phyloP scores from a whole-genome alignment of 2,329 filamentous ascomycete genomes.

The Aspergillus sp. region DNA sequence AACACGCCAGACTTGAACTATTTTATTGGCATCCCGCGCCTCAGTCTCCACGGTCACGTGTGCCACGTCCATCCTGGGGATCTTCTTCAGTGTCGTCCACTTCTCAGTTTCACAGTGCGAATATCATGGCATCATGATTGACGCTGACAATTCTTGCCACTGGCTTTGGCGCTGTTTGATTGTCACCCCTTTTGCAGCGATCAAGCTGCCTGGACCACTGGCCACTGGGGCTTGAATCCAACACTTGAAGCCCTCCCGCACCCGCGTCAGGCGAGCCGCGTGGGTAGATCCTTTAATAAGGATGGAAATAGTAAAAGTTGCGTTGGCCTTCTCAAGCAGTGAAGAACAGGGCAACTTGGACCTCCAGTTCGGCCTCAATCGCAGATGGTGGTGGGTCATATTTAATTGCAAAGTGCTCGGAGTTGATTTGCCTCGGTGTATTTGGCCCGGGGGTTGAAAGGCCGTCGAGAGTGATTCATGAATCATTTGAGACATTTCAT shows the following conservation, averaged over 20 bases:
- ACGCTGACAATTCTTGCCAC: neutral
- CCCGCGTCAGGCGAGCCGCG: constrained; percentile 1
- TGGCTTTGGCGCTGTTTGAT: neutral
- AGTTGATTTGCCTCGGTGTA: neutral
- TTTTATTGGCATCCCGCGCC: constrained; percentile 5
- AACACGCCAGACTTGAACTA: constrained; percentile 30
- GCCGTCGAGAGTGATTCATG: neutral
- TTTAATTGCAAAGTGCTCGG: constrained; percentile 11
- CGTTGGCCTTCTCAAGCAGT: neutral
- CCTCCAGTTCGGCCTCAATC: constrained; percentile 18
- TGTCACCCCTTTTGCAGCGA: neutral
- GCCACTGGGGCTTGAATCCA: neutral
- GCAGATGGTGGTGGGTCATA: constrained; percentile 13
- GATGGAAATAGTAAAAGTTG: neutral
- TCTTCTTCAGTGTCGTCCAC: neutral
- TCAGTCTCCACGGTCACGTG: constrained; percentile 13
- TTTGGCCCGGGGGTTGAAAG: neutral
- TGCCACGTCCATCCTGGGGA: neutral
- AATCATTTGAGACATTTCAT: neutral
- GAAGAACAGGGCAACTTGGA: constrained; percentile 17
- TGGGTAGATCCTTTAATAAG: constrained; percentile 1
- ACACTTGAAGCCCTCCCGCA: neutral
- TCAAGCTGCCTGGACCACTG: neutral
- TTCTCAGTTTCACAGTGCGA: neutral
- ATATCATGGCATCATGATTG: constrained; percentile 10